A percentile compares a stretch with the other conserved stretches of the same genome.
These are phyloP conservation scores for Thymus mandschuricus DNA, from an alignment of 257 asterid species.

Conservation along the genomic window DNA sequence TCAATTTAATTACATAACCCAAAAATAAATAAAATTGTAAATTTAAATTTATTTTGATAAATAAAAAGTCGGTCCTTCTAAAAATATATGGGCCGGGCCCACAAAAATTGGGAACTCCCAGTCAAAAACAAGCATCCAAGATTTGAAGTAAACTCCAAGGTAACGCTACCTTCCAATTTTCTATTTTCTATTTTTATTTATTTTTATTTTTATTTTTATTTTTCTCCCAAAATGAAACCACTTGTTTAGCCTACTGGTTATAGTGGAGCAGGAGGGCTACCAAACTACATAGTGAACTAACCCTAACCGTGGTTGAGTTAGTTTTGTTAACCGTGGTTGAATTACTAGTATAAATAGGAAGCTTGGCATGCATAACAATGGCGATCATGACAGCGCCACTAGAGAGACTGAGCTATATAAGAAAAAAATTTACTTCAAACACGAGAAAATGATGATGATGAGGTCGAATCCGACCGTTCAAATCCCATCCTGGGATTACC, in stretches of 20 bases:
- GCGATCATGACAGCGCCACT: slow-evolving; percentile 47
- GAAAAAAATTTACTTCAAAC: not conserved
- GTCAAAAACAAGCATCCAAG: slow-evolving; percentile 37
- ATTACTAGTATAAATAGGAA: slow-evolving; percentile 45
- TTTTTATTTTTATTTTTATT: not conserved
- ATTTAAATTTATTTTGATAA: not conserved
- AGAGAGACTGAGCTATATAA: slow-evolving; percentile 22
- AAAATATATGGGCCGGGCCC: slow-evolving; percentile 5
- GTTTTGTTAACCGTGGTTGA: slow-evolving; percentile 45
- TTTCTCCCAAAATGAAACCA: slow-evolving; percentile 1
- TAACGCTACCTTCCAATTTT: slow-evolving; percentile 28
- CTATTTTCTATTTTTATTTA: too few species aligned
- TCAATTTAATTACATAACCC: too few species aligned
- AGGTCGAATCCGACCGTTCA: slow-evolving; percentile 72
- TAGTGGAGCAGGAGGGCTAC: slow-evolving; percentile 30
- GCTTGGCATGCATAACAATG: slow-evolving; percentile 38
- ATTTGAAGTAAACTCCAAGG: slow-evolving; percentile 43
- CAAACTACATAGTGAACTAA: slow-evolving; percentile 34
- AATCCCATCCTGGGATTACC: slow-evolving; percentile 61
- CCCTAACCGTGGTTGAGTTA: slow-evolving; percentile 45
- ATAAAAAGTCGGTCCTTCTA: not conserved
- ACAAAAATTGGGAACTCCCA: not conserved
- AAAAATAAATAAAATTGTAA: too few species aligned
- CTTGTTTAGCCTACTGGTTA: slow-evolving; percentile 30
- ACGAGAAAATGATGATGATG: slow-evolving; percentile 49